A percentile compares a stretch with the other conserved stretches of the same genome.
phyloP scores from a whole-genome alignment of 2,329 filamentous ascomycete species.

The Penicillium olsonii region DNA sequence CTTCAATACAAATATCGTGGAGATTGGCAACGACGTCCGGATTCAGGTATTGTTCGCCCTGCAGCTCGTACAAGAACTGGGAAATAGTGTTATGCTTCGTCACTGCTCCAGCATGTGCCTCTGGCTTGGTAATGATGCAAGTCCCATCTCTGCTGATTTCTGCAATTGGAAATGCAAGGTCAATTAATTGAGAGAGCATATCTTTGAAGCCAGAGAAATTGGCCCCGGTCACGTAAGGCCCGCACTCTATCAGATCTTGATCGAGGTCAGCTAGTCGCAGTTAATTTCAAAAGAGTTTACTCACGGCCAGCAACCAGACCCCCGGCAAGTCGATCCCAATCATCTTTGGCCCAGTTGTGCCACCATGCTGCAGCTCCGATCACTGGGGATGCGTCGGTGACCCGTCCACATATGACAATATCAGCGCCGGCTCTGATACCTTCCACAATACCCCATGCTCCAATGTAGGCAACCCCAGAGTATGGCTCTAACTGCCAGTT shows the following conservation, averaged over 20 bases:
- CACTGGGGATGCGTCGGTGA: conserved; percentile 29
- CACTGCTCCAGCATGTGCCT: conserved; percentile 45
- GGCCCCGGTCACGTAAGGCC: conserved; percentile 33
- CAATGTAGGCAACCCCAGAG: conserved; percentile 10
- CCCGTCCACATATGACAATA: conserved; percentile 34
- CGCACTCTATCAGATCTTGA: conserved; percentile 32
- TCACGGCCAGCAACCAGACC: conserved; percentile 19
- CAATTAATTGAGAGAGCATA: conserved; percentile 7
- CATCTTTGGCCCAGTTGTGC: conserved; percentile 12
- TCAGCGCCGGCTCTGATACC: conserved; percentile 30
- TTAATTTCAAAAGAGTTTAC: background rate
- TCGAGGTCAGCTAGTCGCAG: background rate
- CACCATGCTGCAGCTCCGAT: conserved; percentile 25
- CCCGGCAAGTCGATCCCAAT: conserved; percentile 20
- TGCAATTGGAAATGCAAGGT: conserved; percentile 28
- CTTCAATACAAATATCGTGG: background rate
- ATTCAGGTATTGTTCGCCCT: conserved; percentile 52
- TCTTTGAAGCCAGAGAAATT: conserved; percentile 38
- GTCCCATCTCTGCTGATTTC: conserved; percentile 46
- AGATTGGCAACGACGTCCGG: conserved; percentile 22
- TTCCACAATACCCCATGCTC: conserved; percentile 25
- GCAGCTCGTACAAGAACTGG: conserved; percentile 54
- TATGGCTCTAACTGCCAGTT: conserved; percentile 3
- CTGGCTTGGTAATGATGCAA: conserved; percentile 54
- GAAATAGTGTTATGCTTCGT: conserved; percentile 42